Evolutionary conservation across 176 grass and related monocot species (phyloP).

Genomic region (Bothriochloa decipiens): DNA sequence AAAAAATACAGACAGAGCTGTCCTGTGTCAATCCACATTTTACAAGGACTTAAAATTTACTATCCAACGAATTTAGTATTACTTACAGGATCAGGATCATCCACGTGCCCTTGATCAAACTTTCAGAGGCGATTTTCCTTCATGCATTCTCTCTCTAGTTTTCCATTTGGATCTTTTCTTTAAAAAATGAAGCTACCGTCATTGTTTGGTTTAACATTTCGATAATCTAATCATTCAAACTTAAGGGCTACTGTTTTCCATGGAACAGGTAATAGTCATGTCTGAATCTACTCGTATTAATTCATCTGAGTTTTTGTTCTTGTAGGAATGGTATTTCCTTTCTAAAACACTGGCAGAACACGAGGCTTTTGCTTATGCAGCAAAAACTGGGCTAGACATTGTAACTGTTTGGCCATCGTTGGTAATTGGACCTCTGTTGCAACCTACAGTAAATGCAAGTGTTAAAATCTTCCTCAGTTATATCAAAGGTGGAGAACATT

Average conservation of each 20-base stretch:
- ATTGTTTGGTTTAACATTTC: neutral
- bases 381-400: slow-evolving; percentile 46
- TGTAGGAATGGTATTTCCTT: slow-evolving; percentile 51
- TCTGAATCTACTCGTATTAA: neutral
- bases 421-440: slow-evolving; percentile 44
- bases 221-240: neutral
- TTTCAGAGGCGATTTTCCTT: neutral
- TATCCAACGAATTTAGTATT: neutral
- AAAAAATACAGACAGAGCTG: neutral
- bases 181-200: no score
- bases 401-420: slow-evolving; percentile 40
- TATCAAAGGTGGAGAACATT: slow-evolving; percentile 43
- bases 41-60: neutral
- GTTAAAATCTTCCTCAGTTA: slow-evolving; percentile 18
- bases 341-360: slow-evolving; percentile 46
- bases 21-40: neutral
- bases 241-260: neutral
- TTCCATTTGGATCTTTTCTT: neutral
- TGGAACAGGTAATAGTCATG: neutral
- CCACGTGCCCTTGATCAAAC: neutral
- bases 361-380: slow-evolving; percentile 46
- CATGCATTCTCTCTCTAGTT: neutral
- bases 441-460: slow-evolving; percentile 43
- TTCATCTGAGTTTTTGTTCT: slow-evolving; percentile 5
- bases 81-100: neutral